Evolutionary conservation across 169 alveolate genomes (phyloP).

Genomic region (Perkinsus olseni): DNA sequence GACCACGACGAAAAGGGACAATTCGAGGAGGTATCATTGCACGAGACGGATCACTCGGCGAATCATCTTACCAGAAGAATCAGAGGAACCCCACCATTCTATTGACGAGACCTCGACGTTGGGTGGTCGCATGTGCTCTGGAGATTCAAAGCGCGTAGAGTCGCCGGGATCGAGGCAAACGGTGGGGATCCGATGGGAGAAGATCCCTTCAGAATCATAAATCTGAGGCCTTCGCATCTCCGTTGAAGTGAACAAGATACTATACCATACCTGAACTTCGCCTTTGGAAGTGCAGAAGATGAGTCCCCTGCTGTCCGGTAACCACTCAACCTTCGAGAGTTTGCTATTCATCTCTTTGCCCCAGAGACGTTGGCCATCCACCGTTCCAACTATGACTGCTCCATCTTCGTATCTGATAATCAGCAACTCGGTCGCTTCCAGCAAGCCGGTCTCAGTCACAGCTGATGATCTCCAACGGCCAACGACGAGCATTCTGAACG

Average conservation of each 20-base stretch:
- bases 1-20: no score
- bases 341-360: conserved; percentile 63
- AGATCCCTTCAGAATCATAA: conserved; percentile 63
- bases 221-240: no score
- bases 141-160: background rate
- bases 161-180: conserved; percentile 35
- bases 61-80: background rate
- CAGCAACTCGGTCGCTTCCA: no score
- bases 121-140: background rate
- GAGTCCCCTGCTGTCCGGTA: conserved; percentile 75
- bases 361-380: conserved; percentile 82
- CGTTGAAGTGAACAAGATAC: no score
- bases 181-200: conserved; percentile 51
- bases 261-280: conserved; percentile 61
- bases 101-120: background rate
- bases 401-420: conserved; percentile 68
- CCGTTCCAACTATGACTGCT: conserved; percentile 80
- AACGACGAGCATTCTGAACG: no score
- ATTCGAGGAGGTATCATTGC: background rate
- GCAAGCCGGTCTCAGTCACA: no score
- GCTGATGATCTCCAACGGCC: no score
- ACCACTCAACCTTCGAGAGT: conserved; percentile 73
- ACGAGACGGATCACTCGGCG: background rate
- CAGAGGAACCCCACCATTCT: background rate
- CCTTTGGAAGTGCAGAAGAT: conserved; percentile 73